Conservation (phyloP, 495 filamentous ascomycete genomes). For the Aspergillus indologenus region DNA sequence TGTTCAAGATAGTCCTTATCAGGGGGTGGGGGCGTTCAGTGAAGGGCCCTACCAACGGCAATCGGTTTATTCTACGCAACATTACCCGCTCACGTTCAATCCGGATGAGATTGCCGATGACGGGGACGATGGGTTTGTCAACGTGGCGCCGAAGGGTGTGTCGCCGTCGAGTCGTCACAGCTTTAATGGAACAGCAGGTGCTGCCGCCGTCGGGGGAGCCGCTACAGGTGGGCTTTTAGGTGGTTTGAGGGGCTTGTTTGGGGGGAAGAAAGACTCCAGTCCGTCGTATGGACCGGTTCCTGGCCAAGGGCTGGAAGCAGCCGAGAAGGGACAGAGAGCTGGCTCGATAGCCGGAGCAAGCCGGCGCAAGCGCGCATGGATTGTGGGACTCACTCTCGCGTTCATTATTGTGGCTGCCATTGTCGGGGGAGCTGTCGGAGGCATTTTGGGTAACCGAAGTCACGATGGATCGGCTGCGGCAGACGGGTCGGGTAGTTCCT, state of each 20-base stretch:
- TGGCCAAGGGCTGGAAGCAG: constrained; percentile 28
- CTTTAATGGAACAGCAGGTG: constrained; percentile 44
- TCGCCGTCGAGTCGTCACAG: constrained; percentile 10
- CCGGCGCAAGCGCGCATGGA: constrained; percentile 67
- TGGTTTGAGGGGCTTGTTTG: constrained; percentile 24
- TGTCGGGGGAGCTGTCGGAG: constrained; percentile 74
- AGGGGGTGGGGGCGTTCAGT: constrained; percentile 31
- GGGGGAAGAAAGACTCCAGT: constrained; percentile 40
- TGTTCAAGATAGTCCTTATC: constrained; percentile 35
- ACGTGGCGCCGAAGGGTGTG: constrained; percentile 30
- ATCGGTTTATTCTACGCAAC: constrained; percentile 54
- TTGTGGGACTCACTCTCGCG: constrained; percentile 59
- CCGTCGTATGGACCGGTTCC: constrained; percentile 54
- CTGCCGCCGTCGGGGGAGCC: constrained; percentile 52
- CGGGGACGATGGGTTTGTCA: constrained; percentile 70
- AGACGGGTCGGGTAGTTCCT: constrained; percentile 16
- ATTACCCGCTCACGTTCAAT: constrained; percentile 58
- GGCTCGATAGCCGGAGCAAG: constrained; percentile 57
- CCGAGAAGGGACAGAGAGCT: constrained; percentile 36
- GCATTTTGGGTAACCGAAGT: constrained; percentile 55
- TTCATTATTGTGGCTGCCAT: constrained; percentile 67
- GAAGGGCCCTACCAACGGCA: constrained; percentile 59
- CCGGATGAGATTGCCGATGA: constrained; percentile 81
- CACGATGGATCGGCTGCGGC: constrained; percentile 11
- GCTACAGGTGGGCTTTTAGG: constrained; percentile 47